Conservation (phyloP, 352 stramenopile genomes). For the Phytophthora macrochlamydospora region DNA sequence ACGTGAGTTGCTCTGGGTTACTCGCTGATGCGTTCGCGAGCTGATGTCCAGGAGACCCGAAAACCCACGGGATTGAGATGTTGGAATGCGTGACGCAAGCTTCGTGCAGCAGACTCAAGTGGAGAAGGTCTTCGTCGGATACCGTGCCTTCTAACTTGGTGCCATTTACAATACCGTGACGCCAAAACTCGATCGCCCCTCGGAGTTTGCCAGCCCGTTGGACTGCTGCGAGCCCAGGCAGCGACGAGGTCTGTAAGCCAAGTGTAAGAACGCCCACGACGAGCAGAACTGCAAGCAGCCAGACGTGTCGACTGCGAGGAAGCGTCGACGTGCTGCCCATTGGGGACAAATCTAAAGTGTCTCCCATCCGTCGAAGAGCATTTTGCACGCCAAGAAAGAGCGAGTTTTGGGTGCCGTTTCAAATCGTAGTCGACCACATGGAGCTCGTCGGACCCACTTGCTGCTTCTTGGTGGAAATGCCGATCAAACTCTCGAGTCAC, state of each 20-base stretch:
- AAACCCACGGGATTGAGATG: constrained; percentile 33
- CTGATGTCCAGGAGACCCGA: constrained; percentile 35
- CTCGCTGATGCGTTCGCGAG: constrained; percentile 18
- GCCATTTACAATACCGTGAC: neutral
- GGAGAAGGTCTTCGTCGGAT: constrained; percentile 24
- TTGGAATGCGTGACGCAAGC: constrained; percentile 26
- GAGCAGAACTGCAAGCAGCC: constrained; percentile 25
- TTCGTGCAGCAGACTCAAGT: constrained; percentile 42
- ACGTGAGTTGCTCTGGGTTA: constrained; percentile 27
- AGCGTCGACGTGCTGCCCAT: constrained; percentile 11
- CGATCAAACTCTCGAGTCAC: too few relatives aligned
- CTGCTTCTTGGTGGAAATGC: too few relatives aligned
- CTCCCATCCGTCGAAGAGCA: too few relatives aligned
- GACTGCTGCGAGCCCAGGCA: constrained; percentile 13
- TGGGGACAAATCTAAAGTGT: too few relatives aligned
- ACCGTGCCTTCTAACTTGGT: neutral
- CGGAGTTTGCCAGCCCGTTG: constrained; percentile 16
- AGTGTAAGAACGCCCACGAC: constrained; percentile 21
- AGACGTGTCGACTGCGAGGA: constrained; percentile 7
- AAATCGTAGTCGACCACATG: neutral
- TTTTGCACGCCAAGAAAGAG: neutral
- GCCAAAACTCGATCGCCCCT: constrained; percentile 9
- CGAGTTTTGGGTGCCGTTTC: neutral
- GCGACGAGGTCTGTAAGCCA: constrained; percentile 22
- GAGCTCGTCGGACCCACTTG: too few relatives aligned